Evolutionary conservation across 2,329 filamentous ascomycete genomes (phyloP), one percentile per base, ranked within the genome.

Genomic region (Beauveria caledonica): DNA sequence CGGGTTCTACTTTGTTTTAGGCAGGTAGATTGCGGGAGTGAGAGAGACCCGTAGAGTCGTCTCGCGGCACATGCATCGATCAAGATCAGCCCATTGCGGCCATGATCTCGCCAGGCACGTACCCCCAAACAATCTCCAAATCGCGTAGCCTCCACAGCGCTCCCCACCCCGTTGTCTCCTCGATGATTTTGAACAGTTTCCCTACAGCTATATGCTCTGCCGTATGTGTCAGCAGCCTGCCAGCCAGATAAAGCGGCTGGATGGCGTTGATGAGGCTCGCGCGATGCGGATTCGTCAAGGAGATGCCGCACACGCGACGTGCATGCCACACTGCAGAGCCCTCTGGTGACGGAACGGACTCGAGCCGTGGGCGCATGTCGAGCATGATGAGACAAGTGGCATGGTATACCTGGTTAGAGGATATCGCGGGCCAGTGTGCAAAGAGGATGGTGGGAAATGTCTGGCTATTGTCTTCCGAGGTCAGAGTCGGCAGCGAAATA

Each of bases 241-340:
- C 80, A 0, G 80, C 80, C 19, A 82, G 70, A 68, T 76, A 81
- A 0, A 82, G 70, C 0, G 79, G 79, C 58, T 81, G 79, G 5
- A 81, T 79, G 10, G 79, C 77, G 61, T 82, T 81, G 39, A 79
- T 80, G 51, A 80, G 64, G 55, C 76, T 80, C 1, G 78, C 79
- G 7, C 75, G 73, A 49, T 81, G 78, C 3, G 73, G 73, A 57
- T 82, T 83, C 3, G 78, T 74, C 40, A 76, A 66, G 1, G 80
- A 81, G 17, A 82, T 82, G 0, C 79, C 80, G 40, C 77, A 79
- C 23, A 82, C 76, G 15, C 77, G 73, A 25, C 77, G 72, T 0
- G 77, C 78, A 65, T 81, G 78, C 78, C 78, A 80, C n/a, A 80
- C 63, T 1, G 72, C 60, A 2, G 66, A 53, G 2, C 65, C 66